These are phyloP conservation scores for Cymodocea nodosa DNA, from an alignment of 116 monocot species.

Conservation along the genomic window DNA sequence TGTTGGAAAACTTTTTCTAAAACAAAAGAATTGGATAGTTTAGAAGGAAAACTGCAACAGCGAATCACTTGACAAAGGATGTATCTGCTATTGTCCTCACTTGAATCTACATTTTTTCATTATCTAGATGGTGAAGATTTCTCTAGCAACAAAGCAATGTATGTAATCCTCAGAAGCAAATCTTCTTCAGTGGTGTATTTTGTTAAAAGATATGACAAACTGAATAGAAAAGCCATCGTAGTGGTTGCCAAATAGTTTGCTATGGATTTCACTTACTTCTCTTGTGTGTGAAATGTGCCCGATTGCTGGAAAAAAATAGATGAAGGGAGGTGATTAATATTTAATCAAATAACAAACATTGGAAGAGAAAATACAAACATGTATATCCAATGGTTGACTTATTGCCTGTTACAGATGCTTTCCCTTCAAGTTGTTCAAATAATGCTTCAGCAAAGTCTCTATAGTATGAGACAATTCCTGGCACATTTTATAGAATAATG, in stretches of 20 bases:
- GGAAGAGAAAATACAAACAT: background rate
- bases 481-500: background rate
- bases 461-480: conserved; percentile 64
- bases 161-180: too few relatives aligned
- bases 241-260: background rate
- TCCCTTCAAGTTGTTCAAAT: conserved; percentile 49
- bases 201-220: too few relatives aligned
- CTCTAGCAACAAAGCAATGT: too few relatives aligned
- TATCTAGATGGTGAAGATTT: background rate
- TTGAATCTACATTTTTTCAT: background rate
- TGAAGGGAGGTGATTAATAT: background rate
- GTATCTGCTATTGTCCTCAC: background rate
- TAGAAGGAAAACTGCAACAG: background rate
- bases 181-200: too few relatives aligned
- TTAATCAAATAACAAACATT: background rate
- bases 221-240: too few relatives aligned
- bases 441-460: conserved; percentile 61
- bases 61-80: background rate
- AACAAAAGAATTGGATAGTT: background rate
- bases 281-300: conserved; percentile 17
- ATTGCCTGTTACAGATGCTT: conserved; percentile 73
- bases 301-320: conserved; percentile 12
- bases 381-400: background rate
- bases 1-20: background rate
- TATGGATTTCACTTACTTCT: conserved; percentile 5